phyloP scores from a whole-genome alignment of 139 green algal genomes.

The Zygnema circumcarinatum region DNA sequence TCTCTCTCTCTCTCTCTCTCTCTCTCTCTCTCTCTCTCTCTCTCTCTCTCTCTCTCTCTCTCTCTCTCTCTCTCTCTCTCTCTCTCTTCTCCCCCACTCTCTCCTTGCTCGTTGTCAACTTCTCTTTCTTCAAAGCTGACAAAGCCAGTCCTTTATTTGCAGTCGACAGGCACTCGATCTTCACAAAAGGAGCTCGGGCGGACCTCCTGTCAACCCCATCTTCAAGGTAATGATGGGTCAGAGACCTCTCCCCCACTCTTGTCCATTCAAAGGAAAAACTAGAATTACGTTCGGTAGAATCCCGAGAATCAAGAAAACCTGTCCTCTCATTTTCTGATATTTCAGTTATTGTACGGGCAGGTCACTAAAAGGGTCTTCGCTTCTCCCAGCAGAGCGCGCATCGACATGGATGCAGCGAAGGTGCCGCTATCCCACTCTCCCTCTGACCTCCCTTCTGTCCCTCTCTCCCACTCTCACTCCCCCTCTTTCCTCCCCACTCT shows the following conservation, averaged over 20 bases:
- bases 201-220: slow-evolving; percentile 3
- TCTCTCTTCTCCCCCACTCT: not conserved
- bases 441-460: no score
- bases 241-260: no score
- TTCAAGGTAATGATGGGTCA: no score
- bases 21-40: slow-evolving; percentile 5
- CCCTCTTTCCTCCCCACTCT: no score
- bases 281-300: no score
- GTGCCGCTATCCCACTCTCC: slow-evolving; percentile 4
- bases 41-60: not conserved
- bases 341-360: no score
- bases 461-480: no score
- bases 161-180: slow-evolving; percentile 13
- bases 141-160: not conserved
- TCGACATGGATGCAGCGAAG: slow-evolving; percentile 50
- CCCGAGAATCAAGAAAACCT: no score
- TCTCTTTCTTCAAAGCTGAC: not conserved
- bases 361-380: slow-evolving; percentile 57
- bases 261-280: no score
- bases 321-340: no score
- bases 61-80: not conserved
- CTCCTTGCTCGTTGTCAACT: not conserved
- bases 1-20: slow-evolving; percentile 19
- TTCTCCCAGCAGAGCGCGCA: slow-evolving; percentile 50
- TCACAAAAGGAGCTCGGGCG: not conserved